Evolutionary conservation across 305 asterid genomes (phyloP).

Genomic region (Solanum hybrid): DNA sequence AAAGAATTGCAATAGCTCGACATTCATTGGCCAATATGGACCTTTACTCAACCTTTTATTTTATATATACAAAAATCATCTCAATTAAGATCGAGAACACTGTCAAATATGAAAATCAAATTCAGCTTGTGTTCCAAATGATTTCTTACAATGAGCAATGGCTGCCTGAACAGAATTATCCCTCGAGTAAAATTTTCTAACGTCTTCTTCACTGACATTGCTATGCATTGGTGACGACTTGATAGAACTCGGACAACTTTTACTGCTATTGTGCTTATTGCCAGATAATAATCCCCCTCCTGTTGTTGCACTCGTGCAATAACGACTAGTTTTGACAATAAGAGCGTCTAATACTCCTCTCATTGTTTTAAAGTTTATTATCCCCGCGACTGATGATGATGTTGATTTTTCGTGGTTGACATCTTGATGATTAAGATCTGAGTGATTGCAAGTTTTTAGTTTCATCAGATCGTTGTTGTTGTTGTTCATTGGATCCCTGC

Average conservation of each 20-base stretch:
- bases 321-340: background rate
- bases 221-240: constrained; percentile 23
- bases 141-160: constrained; percentile 32
- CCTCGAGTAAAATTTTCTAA: background rate
- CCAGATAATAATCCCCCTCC: background rate
- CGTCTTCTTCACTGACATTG: background rate
- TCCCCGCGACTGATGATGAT: background rate
- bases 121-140: constrained; percentile 6
- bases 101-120: background rate
- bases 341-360: background rate
- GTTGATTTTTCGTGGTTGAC: background rate
- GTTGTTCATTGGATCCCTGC: background rate
- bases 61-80: background rate
- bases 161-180: constrained; percentile 25
- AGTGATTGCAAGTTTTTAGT: background rate
- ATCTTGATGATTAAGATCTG: background rate
- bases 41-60: background rate
- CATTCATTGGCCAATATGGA: background rate
- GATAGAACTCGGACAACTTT: constrained; percentile 21
- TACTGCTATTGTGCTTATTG: background rate
- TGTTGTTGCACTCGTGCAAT: background rate
- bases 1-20: background rate
- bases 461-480: background rate
- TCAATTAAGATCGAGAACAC: background rate
- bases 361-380: constrained; percentile 9